A percentile compares a stretch with the other conserved stretches of the same genome.
phyloP scores from a whole-genome alignment of 2,329 filamentous ascomycete species.

The Juglanconis sp. region DNA sequence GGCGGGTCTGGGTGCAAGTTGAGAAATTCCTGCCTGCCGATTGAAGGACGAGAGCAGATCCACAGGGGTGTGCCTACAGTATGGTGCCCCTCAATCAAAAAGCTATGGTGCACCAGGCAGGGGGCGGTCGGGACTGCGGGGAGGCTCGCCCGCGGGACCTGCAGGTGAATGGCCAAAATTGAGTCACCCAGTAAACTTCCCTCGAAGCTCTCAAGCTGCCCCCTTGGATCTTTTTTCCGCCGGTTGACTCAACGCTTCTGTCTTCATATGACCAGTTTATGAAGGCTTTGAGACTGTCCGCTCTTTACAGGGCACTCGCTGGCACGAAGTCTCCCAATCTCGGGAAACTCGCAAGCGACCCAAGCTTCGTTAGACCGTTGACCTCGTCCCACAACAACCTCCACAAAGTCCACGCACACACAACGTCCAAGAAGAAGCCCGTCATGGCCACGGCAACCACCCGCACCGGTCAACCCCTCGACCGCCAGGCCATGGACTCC shows the following conservation, averaged over 20 bases:
- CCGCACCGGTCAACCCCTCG: constrained; percentile 84
- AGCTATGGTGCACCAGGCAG: background rate
- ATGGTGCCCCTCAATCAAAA: constrained; percentile 3
- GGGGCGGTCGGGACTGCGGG: background rate
- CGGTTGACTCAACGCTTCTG: background rate
- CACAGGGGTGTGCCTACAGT: background rate
- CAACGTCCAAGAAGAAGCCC: background rate
- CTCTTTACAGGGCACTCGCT: constrained; percentile 23
- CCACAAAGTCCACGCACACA: background rate
- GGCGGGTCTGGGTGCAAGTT: background rate
- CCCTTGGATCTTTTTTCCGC: background rate
- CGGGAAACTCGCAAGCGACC: constrained; percentile 2
- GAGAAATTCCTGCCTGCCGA: background rate
- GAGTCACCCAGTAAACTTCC: too few relatives aligned
- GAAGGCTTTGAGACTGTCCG: constrained; percentile 21
- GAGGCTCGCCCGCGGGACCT: background rate
- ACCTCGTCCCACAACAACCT: background rate
- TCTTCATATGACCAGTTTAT: constrained; percentile 22
- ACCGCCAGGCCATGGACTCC: constrained; percentile 76
- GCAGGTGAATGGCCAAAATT: background rate
- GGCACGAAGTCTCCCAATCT: constrained; percentile 20
- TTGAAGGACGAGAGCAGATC: background rate
- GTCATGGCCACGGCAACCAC: constrained; percentile 52
- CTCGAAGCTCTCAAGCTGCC: background rate
- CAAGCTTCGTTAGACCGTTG: constrained; percentile 14